Evolutionary conservation across 2,329 filamentous ascomycete species (phyloP), one percentile per base, ranked within the genome.

Genomic region (Curvularia eragrostidis): DNA sequence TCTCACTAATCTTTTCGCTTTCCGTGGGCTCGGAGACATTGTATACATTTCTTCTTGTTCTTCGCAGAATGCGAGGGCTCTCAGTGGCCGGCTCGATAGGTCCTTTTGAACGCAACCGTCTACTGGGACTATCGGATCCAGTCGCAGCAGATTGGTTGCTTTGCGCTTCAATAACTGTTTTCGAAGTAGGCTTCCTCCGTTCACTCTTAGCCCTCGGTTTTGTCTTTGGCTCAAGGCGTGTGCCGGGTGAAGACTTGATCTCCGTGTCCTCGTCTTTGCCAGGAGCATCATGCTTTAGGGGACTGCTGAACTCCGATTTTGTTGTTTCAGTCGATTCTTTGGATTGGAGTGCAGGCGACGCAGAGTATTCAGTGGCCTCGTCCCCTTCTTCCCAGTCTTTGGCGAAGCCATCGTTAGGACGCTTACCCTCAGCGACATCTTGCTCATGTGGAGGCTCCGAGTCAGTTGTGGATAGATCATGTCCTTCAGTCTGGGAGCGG

Each of bases 351-450:
- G 65, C 48, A 13, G 68, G 73, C 12, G 73, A 73, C 3, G 73
- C 43, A 0, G 68, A 72, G 8, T 62, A 54, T 53, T 71, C 69
- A n/a, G 74, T 71, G 21, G 61, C 64, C n/a, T 66, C 26, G 41
- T 26, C 30, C 26, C 63, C 67, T 36, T 75, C 71, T 47, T 72
- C 72, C 1, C 73, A 75, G 43, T 75, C 69, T 47, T 71, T 73
- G n/a, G 74, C 60, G 21, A 62, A 66, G 5, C 54, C 56, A 12
- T 70, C 61, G 26, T 72, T 62, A 9, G 68, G 59, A 52, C 62
- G 71, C 47, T 59, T 68, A 34, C 65, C 61, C 49, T 67, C 65
- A 2, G 64, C 68, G 9, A 51, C 57, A 15, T 62, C 59, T 5
- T 69, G 58, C 18, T 72, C 66, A 52, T 74, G 71, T 12, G 71